Evolutionary conservation across 2,329 filamentous ascomycete species (phyloP), one percentile per base, ranked within the genome.

Genomic region (Apiospora koreana): DNA sequence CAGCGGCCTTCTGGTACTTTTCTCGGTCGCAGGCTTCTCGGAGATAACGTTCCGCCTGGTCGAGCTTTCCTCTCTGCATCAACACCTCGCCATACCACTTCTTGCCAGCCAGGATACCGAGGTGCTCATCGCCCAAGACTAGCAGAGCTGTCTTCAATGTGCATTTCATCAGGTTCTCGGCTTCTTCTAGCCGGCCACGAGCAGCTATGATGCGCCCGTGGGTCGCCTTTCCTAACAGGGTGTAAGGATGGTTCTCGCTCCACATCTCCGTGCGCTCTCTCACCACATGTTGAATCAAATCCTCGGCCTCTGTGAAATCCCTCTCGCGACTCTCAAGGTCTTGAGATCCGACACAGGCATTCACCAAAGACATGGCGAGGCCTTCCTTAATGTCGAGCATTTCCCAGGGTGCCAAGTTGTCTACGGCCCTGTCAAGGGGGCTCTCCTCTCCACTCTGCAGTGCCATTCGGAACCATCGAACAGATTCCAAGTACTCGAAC

Each of bases 231-330:
- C 72, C 69, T 7, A 71, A 42, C 16, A 75, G 67, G 2, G 73
- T 73, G 42, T 70, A 73, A 1, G 71, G 72, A 2, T 73, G 70
- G 23, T 73, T 71, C 70, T 70, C 71, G 21, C 73, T 73, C 18
- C 71, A 67, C 7, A 65, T 35, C 45, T 70, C 38, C n/a, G 48
- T 64, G 4, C 74, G 70, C 18, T 71, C 69, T 16, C 70, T 66
- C 12, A 70, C 38, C 25, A 76, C 71, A 31, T 66, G 70, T 7
- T 23, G 28, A 69, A 73, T 71, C 28, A 65, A 46, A 2, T 70
- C 58, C 16, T 72, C 71, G 45, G 70, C 66, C 18, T 72, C 64
- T 4, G 21, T 7, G 8, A 73, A 68, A 28, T 72, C n/a, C 2
- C 66, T 41, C 54, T 45, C 9, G n/a, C 42, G 14, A 41, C 4